Evolutionary conservation across 345 rosid genomes (phyloP).

Genomic region (Syzygium oleosum): DNA sequence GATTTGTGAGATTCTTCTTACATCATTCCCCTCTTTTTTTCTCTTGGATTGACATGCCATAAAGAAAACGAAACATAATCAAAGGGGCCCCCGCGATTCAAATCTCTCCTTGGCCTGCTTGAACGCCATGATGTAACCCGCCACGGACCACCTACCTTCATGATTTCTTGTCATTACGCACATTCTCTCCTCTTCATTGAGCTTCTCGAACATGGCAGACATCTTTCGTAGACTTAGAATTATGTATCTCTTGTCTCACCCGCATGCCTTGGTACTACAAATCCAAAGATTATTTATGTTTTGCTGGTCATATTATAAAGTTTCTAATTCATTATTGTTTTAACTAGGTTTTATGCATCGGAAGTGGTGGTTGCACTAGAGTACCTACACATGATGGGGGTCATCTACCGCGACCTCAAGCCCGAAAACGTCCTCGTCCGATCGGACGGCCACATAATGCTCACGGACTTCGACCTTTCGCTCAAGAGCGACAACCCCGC

Average conservation of each 20-base stretch:
- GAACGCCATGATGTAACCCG: background rate
- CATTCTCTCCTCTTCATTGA: background rate
- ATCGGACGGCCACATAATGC: slow-evolving; percentile 59
- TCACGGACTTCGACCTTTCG: slow-evolving; percentile 64
- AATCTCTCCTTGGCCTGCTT: background rate
- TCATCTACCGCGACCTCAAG: slow-evolving; percentile 56
- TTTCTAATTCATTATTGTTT: background rate
- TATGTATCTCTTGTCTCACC: background rate
- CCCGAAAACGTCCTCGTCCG: slow-evolving; percentile 63
- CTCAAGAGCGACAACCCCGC: slow-evolving; percentile 30
- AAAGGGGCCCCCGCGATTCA: background rate
- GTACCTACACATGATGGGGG: slow-evolving; percentile 61
- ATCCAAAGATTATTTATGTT: too few species aligned
- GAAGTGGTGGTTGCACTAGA: slow-evolving; percentile 48
- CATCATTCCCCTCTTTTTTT: background rate
- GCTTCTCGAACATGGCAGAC: background rate
- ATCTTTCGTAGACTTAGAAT: background rate
- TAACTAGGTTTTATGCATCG: slow-evolving; percentile 43
- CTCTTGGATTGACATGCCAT: background rate
- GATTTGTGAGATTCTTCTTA: background rate
- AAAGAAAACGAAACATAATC: background rate
- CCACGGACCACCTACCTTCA: background rate
- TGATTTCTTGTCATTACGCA: background rate
- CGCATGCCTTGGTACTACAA: background rate
- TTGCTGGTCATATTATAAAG: background rate